Base-by-base conservation (phyloP, 108 stramenopile species). In the Epithemia pelagica region DNA sequence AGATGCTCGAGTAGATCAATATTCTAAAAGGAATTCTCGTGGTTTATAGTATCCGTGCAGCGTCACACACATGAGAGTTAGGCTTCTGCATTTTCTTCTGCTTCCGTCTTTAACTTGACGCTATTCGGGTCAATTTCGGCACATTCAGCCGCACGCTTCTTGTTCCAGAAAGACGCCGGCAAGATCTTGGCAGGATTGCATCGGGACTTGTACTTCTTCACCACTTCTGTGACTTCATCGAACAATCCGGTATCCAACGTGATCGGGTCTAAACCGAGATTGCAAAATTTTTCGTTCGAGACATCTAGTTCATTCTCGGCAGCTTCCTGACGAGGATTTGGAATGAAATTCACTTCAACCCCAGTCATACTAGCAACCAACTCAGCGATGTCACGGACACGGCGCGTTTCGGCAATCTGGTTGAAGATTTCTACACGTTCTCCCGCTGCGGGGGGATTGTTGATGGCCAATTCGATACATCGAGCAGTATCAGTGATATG, bases 251-350 rank as follows among this genome's bases (percentile, higher is more conserved):
- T 78, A 64, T 98, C 96, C 33, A 98, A 78, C 32, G 92, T 91
- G 59, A 92, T 88, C 61, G 96, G 96, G 72, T 95, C 83, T 31
- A 98, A 80, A 30, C 97, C 97, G 32, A 96, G 74, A 64, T 79
- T 91, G 78, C 92, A 86, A 78, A 98, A 98, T 76, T 98, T 98
- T 27, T 62, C 61, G 72, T 98, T 98, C 65, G 88, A 66, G n/a
- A 98, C 97, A 68, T 97, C 96, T 66, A 98, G 81, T 66, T 98
- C 97, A 82, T 98, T 98, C 77, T 96, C 97, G 29, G 95, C 96
- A 21, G 95, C 96, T 76, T 98, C 97, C 70, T 96, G 94, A 67
- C 97, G 85, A 51, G 97, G 97, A 75, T 98, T 98, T 64, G 94
- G 94, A 52, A 98, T 82, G 67, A 80, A 87, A 75, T 95, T 85